A percentile compares a stretch with the other conserved stretches of the same genome.
Conservation (phyloP, 192 early-diverging fungal species). For the Coemansia sp. region DNA sequence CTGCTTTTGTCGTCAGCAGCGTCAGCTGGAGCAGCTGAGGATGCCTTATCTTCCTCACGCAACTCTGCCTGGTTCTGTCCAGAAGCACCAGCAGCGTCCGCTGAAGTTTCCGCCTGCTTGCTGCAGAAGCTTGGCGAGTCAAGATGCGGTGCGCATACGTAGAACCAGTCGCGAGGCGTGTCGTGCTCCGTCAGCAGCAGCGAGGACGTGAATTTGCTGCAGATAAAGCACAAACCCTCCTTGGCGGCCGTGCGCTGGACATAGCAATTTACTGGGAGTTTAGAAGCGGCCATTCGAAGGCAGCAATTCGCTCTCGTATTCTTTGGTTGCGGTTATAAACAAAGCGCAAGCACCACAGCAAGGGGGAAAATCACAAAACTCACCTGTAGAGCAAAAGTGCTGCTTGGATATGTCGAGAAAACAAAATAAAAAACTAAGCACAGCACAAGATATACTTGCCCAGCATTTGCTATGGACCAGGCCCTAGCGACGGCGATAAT, state of each 20-base stretch:
- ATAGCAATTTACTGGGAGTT: conserved; percentile 29
- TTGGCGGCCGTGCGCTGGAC: conserved; percentile 20
- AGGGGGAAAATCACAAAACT: no score
- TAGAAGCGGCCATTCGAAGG: background rate
- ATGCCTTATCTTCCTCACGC: no score
- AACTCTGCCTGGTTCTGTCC: no score
- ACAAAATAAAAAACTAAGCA: no score
- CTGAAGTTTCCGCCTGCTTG: background rate
- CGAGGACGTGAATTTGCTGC: conserved; percentile 10
- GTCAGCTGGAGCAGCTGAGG: no score
- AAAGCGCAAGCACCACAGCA: no score
- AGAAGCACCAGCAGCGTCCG: no score
- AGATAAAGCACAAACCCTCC: conserved; percentile 31
- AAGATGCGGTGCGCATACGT: conserved; percentile 20
- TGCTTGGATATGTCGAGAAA: background rate
- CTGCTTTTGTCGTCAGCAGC: no score
- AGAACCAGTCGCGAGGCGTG: conserved; percentile 35
- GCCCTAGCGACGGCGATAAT: conserved; percentile 24
- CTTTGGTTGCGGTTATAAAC: no score
- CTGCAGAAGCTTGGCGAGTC: conserved; percentile 15
- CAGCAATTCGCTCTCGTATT: background rate
- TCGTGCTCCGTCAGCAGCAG: conserved; percentile 21
- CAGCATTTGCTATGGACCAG: background rate
- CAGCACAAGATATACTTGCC: background rate
- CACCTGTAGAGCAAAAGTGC: background rate